phyloP scores from a whole-genome alignment of 257 asterid species.

The Handroanthus guayacan region DNA sequence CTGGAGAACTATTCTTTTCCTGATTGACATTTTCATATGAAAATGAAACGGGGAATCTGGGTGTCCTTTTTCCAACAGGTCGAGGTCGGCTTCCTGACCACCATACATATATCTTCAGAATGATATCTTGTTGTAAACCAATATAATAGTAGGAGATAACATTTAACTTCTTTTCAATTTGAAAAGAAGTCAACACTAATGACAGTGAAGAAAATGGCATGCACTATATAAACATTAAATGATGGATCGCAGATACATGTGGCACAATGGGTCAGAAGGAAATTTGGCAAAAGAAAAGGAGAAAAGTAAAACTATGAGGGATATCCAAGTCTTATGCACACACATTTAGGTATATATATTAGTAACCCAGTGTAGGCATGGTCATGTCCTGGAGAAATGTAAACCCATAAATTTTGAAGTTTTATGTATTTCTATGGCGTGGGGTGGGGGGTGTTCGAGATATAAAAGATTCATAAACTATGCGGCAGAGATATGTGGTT shows the following conservation, averaged over 20 bases:
- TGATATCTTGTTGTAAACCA: slow-evolving; percentile 35
- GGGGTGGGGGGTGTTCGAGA: background rate
- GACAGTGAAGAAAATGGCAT: background rate
- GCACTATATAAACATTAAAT: slow-evolving; percentile 17
- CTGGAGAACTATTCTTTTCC: slow-evolving; percentile 61
- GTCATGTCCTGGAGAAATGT: slow-evolving; percentile 5
- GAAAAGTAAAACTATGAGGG: background rate
- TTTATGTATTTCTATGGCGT: background rate
- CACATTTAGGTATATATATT: slow-evolving; percentile 7
- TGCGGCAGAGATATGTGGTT: slow-evolving; percentile 26
- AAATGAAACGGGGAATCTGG: slow-evolving; percentile 78
- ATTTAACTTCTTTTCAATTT: background rate
- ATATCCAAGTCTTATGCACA: slow-evolving; percentile 19
- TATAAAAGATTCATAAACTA: slow-evolving; percentile 16
- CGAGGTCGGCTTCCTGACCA: slow-evolving; percentile 82
- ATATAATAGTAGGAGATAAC: slow-evolving; percentile 23
- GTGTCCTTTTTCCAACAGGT: slow-evolving; percentile 92
- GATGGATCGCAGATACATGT: slow-evolving; percentile 14
- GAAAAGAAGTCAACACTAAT: background rate
- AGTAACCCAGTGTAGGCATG: slow-evolving; percentile 13
- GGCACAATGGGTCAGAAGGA: slow-evolving; percentile 10
- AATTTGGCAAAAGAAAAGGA: slow-evolving; percentile 12
- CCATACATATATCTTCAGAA: slow-evolving; percentile 39
- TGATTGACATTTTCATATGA: slow-evolving; percentile 56
- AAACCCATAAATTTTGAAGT: slow-evolving; percentile 18